These are phyloP conservation scores for Hypoxylon sp. DNA, from an alignment of 2,329 filamentous ascomycete genomes.

Conservation along the genomic window DNA sequence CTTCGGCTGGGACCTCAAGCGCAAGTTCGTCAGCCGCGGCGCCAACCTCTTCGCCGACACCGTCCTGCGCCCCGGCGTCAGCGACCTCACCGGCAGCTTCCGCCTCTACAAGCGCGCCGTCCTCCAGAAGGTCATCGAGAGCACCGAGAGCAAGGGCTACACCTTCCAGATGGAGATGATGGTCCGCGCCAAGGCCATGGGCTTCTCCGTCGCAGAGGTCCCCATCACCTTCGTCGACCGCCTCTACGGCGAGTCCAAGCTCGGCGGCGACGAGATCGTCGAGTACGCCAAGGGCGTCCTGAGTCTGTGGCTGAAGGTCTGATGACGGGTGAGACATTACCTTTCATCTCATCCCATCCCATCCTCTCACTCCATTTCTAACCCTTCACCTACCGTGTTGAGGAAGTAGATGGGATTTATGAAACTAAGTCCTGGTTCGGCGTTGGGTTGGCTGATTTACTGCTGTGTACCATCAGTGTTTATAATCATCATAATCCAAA, in stretches of 20 bases:
- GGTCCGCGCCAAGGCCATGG: slow-evolving; percentile 95
- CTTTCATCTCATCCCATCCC: too few species aligned
- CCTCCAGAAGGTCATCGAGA: slow-evolving; percentile 86
- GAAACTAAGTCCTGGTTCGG: slow-evolving; percentile 24
- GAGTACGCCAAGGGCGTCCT: slow-evolving; percentile 92
- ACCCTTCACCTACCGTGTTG: too few species aligned
- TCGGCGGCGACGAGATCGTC: slow-evolving; percentile 94
- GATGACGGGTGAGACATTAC: too few species aligned
- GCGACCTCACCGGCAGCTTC: slow-evolving; percentile 94
- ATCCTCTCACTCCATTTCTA: too few species aligned
- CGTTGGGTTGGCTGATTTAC: slow-evolving; percentile 40
- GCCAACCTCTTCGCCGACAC: slow-evolving; percentile 97
- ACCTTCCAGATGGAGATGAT: slow-evolving; percentile 99
- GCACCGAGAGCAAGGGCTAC: slow-evolving; percentile 95
- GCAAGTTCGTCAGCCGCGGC: slow-evolving; percentile 82
- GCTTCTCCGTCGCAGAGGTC: slow-evolving; percentile 91
- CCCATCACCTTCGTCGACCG: slow-evolving; percentile 97
- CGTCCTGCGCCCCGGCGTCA: slow-evolving; percentile 89
- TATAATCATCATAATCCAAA: slow-evolving; percentile 33
- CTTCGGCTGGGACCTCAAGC: slow-evolving; percentile 95
- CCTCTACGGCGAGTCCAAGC: slow-evolving; percentile 92
- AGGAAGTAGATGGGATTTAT: slow-evolving; percentile 16
- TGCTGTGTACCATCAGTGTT: slow-evolving; percentile 34
- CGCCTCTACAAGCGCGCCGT: slow-evolving; percentile 91
- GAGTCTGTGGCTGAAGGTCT: slow-evolving; percentile 80